Conservation (phyloP, 129 eudicot genomes). For the Saposhnikovia divaricata region DNA sequence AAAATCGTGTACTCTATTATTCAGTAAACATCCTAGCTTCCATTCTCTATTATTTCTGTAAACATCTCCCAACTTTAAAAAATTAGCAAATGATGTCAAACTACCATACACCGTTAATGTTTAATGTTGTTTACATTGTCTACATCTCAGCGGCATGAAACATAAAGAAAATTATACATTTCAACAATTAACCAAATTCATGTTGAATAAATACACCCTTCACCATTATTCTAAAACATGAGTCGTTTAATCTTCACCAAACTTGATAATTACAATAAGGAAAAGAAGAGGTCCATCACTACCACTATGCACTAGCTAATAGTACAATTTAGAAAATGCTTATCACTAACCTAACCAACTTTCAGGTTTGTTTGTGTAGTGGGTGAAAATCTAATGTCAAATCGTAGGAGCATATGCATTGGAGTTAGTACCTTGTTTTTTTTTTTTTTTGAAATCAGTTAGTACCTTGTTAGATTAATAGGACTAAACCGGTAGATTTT, state of each 20-base stretch:
- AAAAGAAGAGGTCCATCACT: neutral
- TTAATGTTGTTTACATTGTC: neutral
- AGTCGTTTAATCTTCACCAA: neutral
- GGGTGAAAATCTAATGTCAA: neutral
- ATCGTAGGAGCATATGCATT: neutral
- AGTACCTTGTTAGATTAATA: neutral
- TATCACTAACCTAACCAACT: neutral
- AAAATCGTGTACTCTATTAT: too few species aligned
- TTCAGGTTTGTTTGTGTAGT: constrained; percentile 1
- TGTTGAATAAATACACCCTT: neutral
- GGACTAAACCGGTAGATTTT: neutral
- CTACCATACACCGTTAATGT: neutral
- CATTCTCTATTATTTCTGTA: too few species aligned
- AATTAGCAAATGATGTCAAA: neutral
- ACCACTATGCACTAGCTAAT: neutral
- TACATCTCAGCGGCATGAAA: neutral
- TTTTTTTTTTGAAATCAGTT: too few species aligned
- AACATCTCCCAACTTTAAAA: neutral
- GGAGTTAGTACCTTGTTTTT: too few species aligned
- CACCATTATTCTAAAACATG: neutral
- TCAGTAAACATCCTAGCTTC: too few species aligned
- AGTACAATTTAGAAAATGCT: neutral
- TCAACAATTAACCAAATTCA: neutral
- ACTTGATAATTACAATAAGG: neutral
- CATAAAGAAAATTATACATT: neutral